Evolutionary conservation across 176 grass and related monocot species (phyloP), one percentile per base, ranked within the genome.

Genomic region (Carex myosuroides): DNA sequence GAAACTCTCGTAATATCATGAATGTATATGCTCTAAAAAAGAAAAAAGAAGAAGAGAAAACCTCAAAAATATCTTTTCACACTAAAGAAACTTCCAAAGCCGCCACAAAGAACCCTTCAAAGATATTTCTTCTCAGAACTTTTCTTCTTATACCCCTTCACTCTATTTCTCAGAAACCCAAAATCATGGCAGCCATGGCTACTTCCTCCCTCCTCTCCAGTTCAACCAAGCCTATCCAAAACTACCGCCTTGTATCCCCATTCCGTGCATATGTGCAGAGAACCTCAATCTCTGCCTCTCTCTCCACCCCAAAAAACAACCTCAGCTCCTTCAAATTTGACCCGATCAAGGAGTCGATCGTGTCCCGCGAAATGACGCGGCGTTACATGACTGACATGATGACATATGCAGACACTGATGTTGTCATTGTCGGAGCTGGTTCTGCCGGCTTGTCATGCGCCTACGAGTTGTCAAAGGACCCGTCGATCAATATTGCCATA

Each of bases 311-410:
- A 2, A 86, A 88, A 16, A 96, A 95, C 71, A 89, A 96, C 86
- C 91, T 99, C 42, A 92, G 71, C 55, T 55, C 93, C 8, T 72
- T 95, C 87, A 55, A 48, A 37, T 99, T 99, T 83, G 86, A 89
- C 22, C 93, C 91, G 18, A 99, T 99, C 87, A 93, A 90, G 81
- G 91, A 99, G 37, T 99, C 97, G 12, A 80, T 91, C 85, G 93
- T 99, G 0, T 89, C 97, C 13, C 88, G 93, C 4, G 96, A 99
- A 90, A 99, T 95, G 97, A 99, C 93, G 0, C 86, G 93, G 3
- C 88, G 91, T 0, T 99, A 99, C 90, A 99, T 96, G 97, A 99
- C 93, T 0, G 97, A 99, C 76, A 92, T 99, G 93, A 99, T 99
- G 59, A 96, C 93, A 5, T 1, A 99, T 87, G 97, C 93, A 2